Percentiles rank a stretch among this genome's conserved stretches.
phyloP scores from a whole-genome alignment of 495 filamentous ascomycete species.

The Hypoxylon trugodes region DNA sequence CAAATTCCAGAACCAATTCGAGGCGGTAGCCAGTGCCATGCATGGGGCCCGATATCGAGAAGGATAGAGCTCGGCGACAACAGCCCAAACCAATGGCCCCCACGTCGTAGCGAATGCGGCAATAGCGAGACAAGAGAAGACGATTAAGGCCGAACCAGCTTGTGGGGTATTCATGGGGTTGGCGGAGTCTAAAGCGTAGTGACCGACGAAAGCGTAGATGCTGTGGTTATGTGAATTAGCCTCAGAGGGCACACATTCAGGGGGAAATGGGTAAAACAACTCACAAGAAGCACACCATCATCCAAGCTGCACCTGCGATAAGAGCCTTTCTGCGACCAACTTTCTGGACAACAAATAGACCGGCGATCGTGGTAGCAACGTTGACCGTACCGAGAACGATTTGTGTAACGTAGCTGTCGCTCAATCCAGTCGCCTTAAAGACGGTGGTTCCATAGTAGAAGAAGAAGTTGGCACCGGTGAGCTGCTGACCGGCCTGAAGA shows the following conservation, averaged over 20 bases:
- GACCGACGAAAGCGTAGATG: conserved; percentile 74
- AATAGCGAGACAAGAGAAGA: conserved; percentile 83
- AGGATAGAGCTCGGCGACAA: conserved; percentile 84
- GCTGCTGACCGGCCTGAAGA: conserved; percentile 76
- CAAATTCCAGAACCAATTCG: conserved; percentile 91
- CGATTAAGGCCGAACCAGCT: conserved; percentile 76
- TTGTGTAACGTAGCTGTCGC: conserved; percentile 70
- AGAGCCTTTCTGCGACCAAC: conserved; percentile 73
- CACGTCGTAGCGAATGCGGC: conserved; percentile 72
- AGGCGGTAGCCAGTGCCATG: conserved; percentile 79
- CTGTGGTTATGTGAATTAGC: conserved; percentile 42
- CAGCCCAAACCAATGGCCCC: conserved; percentile 86
- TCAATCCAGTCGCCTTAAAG: conserved; percentile 69
- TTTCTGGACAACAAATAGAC: conserved; percentile 73
- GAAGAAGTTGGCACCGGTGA: conserved; percentile 67
- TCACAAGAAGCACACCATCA: conserved; percentile 71
- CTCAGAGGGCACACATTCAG: conserved; percentile 54
- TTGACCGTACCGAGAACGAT: conserved; percentile 77
- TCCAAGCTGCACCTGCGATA: conserved; percentile 71
- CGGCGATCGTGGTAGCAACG: conserved; percentile 70
- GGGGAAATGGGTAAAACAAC: conserved; percentile 52
- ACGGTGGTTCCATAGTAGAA: conserved; percentile 64
- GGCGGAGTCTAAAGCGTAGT: conserved; percentile 60
- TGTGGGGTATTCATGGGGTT: conserved; percentile 60
- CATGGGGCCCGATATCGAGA: conserved; percentile 75